These are phyloP conservation scores for Kwoniella botswanensis DNA, from an alignment of 768 basidiomycete species.

Conservation along the genomic window DNA sequence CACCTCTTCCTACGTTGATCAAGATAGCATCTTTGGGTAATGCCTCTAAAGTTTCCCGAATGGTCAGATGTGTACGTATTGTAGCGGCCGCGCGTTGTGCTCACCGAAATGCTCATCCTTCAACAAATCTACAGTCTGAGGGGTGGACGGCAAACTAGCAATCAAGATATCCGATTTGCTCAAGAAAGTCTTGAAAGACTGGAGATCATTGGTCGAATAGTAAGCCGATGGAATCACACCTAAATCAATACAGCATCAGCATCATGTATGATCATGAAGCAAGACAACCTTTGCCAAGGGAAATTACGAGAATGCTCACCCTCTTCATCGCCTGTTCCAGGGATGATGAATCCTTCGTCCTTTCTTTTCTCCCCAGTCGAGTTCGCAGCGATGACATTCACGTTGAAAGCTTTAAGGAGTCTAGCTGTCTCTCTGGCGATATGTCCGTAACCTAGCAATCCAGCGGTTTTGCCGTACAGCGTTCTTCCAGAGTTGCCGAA, in stretches of 20 bases:
- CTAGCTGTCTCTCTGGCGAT: slow-evolving; percentile 56
- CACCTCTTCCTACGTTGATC: slow-evolving; percentile 59
- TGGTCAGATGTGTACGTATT: not conserved
- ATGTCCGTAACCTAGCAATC: slow-evolving; percentile 57
- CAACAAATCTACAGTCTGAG: slow-evolving; percentile 43
- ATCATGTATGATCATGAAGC: not conserved
- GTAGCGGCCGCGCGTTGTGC: slow-evolving; percentile 16
- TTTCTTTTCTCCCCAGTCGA: slow-evolving; percentile 45
- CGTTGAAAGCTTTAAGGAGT: slow-evolving; percentile 51
- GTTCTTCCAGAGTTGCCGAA: slow-evolving; percentile 22
- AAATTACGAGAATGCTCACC: slow-evolving; percentile 31
- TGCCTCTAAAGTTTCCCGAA: slow-evolving; percentile 3
- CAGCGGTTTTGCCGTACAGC: slow-evolving; percentile 55
- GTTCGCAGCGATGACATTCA: slow-evolving; percentile 56
- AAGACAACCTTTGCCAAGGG: not conserved
- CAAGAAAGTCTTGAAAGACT: slow-evolving; percentile 54
- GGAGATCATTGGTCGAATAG: slow-evolving; percentile 48
- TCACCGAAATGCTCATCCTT: slow-evolving; percentile 47
- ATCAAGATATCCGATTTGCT: slow-evolving; percentile 53
- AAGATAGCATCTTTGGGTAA: slow-evolving; percentile 56
- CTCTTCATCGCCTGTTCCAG: slow-evolving; percentile 56
- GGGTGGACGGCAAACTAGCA: slow-evolving; percentile 54
- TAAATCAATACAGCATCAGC: slow-evolving; percentile 14
- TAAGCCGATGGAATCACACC: slow-evolving; percentile 51
- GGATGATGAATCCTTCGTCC: slow-evolving; percentile 56